Evolutionary conservation across 1,284 basidiomycete species (phyloP).

Genomic region (Trametes pubescens): DNA sequence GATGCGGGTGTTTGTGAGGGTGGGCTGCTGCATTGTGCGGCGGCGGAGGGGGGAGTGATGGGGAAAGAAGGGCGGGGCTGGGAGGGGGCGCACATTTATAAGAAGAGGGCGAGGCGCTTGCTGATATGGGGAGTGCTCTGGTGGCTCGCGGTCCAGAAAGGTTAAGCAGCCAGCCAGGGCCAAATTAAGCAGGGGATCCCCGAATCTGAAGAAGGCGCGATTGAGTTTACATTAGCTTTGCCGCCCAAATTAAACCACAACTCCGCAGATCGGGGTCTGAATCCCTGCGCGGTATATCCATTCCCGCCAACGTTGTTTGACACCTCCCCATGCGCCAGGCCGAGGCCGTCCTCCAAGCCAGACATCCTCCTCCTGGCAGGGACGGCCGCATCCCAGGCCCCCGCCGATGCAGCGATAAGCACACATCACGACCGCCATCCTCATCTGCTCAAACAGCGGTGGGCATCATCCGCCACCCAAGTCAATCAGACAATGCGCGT

Average conservation of each 20-base stretch:
- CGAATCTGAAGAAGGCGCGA: constrained; percentile 45
- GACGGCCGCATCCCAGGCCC: no score
- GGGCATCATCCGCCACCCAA: constrained; percentile 31
- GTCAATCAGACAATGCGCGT: constrained; percentile 31
- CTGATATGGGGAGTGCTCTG: constrained; percentile 28
- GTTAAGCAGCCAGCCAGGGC: constrained; percentile 33
- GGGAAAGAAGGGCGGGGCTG: constrained; percentile 31
- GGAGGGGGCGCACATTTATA: constrained; percentile 35
- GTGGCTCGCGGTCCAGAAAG: constrained; percentile 27
- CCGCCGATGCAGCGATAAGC: neutral
- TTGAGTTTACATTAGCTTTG: constrained; percentile 45
- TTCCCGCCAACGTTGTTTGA: constrained; percentile 25
- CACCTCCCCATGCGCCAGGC: constrained; percentile 17
- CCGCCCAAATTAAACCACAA: constrained; percentile 35
- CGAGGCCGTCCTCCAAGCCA: constrained; percentile 1
- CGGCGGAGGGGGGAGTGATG: constrained; percentile 22
- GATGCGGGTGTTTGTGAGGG: constrained; percentile 76
- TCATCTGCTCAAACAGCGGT: constrained; percentile 6
- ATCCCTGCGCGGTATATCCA: constrained; percentile 20
- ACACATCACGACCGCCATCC: neutral
- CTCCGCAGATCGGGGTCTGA: constrained; percentile 39
- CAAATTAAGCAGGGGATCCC: constrained; percentile 43
- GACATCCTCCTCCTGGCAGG: neutral
- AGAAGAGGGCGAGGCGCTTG: constrained; percentile 24
- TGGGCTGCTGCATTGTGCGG: constrained; percentile 65